Evolutionary conservation across 495 filamentous ascomycete species (phyloP).

Genomic region (Xylaria acuta): DNA sequence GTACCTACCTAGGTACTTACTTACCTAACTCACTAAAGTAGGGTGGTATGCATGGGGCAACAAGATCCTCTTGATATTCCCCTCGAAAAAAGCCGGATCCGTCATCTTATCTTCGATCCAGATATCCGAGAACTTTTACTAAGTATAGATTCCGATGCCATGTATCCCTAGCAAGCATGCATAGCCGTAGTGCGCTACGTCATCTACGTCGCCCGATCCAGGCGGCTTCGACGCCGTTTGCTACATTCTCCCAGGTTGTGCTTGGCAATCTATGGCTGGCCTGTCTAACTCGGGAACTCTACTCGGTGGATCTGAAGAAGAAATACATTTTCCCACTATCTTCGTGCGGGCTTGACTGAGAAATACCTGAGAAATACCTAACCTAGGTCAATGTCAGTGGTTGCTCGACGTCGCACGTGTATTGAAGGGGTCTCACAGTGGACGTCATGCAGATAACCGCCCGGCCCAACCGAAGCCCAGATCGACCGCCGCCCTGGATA

Average conservation of each 20-base stretch:
- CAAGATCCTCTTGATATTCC: not conserved
- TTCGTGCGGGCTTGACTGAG: not conserved
- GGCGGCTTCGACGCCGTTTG: conserved; percentile 11
- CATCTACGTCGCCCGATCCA: conserved; percentile 16
- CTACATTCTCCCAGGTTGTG: conserved; percentile 9
- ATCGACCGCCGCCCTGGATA: conserved; percentile 1
- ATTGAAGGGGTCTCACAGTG: conserved; percentile 3
- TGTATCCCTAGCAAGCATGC: conserved; percentile 8
- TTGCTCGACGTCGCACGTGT: conserved; percentile 9
- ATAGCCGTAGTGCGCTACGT: conserved; percentile 14
- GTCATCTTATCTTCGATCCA: conserved; percentile 19
- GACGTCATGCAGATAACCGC: conserved; percentile 27
- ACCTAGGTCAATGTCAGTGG: not conserved
- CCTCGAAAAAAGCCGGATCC: not conserved
- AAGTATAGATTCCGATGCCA: conserved; percentile 10
- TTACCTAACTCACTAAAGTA: not conserved
- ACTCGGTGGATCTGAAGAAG: conserved; percentile 1
- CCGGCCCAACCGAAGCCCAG: conserved; percentile 15
- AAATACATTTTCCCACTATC: not conserved
- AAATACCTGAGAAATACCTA: too few species aligned
- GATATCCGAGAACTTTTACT: conserved; percentile 17
- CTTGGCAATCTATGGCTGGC: conserved; percentile 7
- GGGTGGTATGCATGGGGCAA: conserved; percentile 7
- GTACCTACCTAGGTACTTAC: not conserved
- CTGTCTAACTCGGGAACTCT: not conserved